Base-by-base conservation (phyloP, 192 early-diverging fungal species). In the Pecoramyces ruminantium region DNA sequence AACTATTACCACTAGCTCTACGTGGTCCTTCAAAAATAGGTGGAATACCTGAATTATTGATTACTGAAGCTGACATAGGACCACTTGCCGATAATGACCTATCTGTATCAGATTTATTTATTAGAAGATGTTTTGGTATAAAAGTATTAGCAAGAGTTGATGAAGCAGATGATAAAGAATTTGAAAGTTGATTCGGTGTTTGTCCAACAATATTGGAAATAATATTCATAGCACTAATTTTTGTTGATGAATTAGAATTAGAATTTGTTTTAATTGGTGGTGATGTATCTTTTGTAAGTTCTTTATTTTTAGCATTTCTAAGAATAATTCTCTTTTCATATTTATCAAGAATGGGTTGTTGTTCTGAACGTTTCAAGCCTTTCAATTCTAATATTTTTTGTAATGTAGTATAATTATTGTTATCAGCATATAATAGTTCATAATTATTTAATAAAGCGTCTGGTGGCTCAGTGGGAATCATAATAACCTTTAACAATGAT, bases 371-470 rank as follows among this genome's bases (percentile, higher is more conserved):
- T 9, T 67, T 67, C 9, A 67, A 67, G 9, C 81, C 81, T 79
- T 98, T 98, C 30, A 99, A 86, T 25, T 93, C 92, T 79, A 99
- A 86, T 28, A 97, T 89, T 78, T 91, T 92, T 78, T 93, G 92
- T 78, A 97, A 96, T 28, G 88, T 90, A 13, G 83, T 86, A 12
- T 90, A 79, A 77, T 92, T 90, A 11, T 87, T 87, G 29, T 94
- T 94, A 0, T 89, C 89, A 8, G 30, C 77, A 80, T 94, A 95
- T 16, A 99, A 86, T 51, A 97, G 85, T n/a, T 96, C 82, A 83
- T 96, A 98, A 51, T 95, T 94, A 80, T 94, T 93, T 11, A 97
- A 90, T 82, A 97, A 92, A 30, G 91, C 94, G 4, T 95, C 93
- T 16, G 88, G 81, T 0, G 96, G 96, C 28, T 96, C 95, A 79